Evolutionary conservation across 257 asterid genomes (phyloP).

Genomic region (Lantana camara): DNA sequence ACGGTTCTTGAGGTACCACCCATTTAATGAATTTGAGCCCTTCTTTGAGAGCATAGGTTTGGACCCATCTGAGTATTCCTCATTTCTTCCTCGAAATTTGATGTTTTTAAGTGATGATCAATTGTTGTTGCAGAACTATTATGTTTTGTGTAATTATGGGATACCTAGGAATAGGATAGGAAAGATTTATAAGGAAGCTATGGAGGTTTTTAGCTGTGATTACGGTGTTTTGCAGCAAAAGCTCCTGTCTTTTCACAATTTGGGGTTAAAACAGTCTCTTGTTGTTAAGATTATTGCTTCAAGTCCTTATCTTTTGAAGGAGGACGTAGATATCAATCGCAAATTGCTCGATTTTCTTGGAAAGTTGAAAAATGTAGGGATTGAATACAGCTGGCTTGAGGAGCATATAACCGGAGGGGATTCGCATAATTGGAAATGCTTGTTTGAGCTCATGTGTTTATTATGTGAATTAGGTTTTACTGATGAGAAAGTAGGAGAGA

Average conservation of each 20-base stretch:
- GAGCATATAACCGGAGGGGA: conserved; percentile 35
- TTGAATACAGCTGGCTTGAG: conserved; percentile 50
- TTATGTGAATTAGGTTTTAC: conserved; percentile 42
- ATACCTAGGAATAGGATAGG: conserved; percentile 55
- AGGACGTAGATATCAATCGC: conserved; percentile 11
- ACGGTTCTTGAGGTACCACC: conserved; percentile 68
- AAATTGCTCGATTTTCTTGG: conserved; percentile 38
- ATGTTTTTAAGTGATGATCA: conserved; percentile 64
- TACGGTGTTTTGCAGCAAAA: conserved; percentile 45
- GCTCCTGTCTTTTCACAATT: conserved; percentile 40
- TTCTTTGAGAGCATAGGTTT: conserved; percentile 79
- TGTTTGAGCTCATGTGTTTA: conserved; percentile 43
- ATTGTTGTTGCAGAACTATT: conserved; percentile 51
- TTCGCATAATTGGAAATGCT: conserved; percentile 45
- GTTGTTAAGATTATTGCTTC: conserved; percentile 53
- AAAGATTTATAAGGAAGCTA: conserved; percentile 55
- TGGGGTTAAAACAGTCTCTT: conserved; percentile 49
- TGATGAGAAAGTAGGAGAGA: conserved; percentile 33
- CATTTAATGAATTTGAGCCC: conserved; percentile 79
- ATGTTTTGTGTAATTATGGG: conserved; percentile 66
- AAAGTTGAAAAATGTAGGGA: conserved; percentile 42
- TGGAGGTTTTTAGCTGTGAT: conserved; percentile 49
- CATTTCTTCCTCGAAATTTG: conserved; percentile 53
- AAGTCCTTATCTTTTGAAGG: conserved; percentile 54
- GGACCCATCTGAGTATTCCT: conserved; percentile 43